phyloP scores from a whole-genome alignment of 2,329 filamentous ascomycete genomes.

The Grosmannia penicillata region DNA sequence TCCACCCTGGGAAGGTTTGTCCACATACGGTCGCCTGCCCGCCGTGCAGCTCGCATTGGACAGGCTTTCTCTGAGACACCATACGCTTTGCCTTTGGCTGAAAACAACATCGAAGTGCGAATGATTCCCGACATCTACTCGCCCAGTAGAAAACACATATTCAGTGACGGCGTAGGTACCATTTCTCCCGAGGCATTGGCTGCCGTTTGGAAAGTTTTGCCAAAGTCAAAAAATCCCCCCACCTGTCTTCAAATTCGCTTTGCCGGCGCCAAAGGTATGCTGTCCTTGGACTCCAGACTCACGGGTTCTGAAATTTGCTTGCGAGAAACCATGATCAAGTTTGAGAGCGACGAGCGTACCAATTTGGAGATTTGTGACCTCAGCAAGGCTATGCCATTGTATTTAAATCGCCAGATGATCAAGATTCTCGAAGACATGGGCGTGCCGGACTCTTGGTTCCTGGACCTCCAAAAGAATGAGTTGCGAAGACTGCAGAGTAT shows the following conservation, averaged over 20 bases:
- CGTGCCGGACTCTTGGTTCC: slow-evolving; percentile 42
- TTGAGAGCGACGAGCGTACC: slow-evolving; percentile 35
- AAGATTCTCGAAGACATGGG: slow-evolving; percentile 75
- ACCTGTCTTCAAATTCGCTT: slow-evolving; percentile 64
- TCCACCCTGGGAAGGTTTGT: slow-evolving; percentile 32
- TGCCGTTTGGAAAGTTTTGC: slow-evolving; percentile 42
- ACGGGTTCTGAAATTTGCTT: slow-evolving; percentile 43
- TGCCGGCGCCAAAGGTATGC: slow-evolving; percentile 63
- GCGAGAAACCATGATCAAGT: slow-evolving; percentile 69
- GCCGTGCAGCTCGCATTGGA: slow-evolving; percentile 43
- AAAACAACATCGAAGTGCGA: slow-evolving; percentile 18
- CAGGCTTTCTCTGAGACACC: slow-evolving; percentile 65
- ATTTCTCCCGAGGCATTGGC: slow-evolving; percentile 47
- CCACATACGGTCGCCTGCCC: slow-evolving; percentile 35
- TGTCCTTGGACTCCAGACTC: slow-evolving; percentile 51
- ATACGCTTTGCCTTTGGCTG: slow-evolving; percentile 37
- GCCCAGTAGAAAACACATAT: slow-evolving; percentile 35
- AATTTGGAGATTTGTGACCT: slow-evolving; percentile 61
- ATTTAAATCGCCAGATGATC: slow-evolving; percentile 67
- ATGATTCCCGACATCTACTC: slow-evolving; percentile 37
- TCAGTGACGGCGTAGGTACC: slow-evolving; percentile 69
- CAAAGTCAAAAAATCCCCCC: slow-evolving; percentile 31
- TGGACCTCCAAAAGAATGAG: slow-evolving; percentile 47
- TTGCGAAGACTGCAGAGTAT: slow-evolving; percentile 44
- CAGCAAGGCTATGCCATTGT: slow-evolving; percentile 50